phyloP scores from a whole-genome alignment of 148 eudicot species.

The Mesembryanthemum crystallinum region DNA sequence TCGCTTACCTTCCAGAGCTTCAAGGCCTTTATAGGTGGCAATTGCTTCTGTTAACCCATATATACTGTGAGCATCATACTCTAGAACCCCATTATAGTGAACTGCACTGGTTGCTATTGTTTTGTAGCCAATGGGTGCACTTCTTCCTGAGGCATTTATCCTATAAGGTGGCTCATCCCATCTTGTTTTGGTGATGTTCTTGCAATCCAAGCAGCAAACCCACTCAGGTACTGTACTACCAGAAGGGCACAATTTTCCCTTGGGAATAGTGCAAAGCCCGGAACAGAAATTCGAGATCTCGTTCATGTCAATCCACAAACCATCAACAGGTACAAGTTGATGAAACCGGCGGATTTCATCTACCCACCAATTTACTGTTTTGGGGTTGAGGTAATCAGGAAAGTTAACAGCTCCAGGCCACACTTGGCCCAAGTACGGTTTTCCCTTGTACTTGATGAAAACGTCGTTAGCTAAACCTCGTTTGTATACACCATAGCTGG shows the following conservation, averaged over 20 bases:
- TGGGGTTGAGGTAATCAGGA: slow-evolving; percentile 91
- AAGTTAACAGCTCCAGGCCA: slow-evolving; percentile 98
- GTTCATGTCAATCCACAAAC: slow-evolving; percentile 97
- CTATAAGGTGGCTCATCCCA: slow-evolving; percentile 98
- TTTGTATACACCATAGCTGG: slow-evolving; percentile 68
- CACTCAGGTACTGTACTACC: slow-evolving; percentile 83
- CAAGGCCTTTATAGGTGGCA: slow-evolving; percentile 87
- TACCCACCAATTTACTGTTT: slow-evolving; percentile 89
- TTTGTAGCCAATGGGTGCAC: slow-evolving; percentile 66
- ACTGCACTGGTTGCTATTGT: slow-evolving; percentile 96
- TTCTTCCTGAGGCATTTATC: slow-evolving; percentile 78
- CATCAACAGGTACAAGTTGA: slow-evolving; percentile 82
- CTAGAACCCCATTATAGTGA: slow-evolving; percentile 87
- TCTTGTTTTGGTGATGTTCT: slow-evolving; percentile 69
- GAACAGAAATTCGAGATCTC: slow-evolving; percentile 89
- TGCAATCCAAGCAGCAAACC: slow-evolving; percentile 89
- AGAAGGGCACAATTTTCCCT: slow-evolving; percentile 63
- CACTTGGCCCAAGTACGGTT: slow-evolving; percentile 85
- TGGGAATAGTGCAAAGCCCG: slow-evolving; percentile 76
- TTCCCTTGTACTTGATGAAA: slow-evolving; percentile 79
- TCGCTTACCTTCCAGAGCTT: slow-evolving; percentile 71
- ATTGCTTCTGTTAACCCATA: slow-evolving; percentile 79
- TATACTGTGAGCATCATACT: slow-evolving; percentile 91
- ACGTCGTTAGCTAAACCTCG: slow-evolving; percentile 75
- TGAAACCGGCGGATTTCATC: slow-evolving; percentile 80